Evolutionary conservation across 139 green algal species (phyloP), one percentile per base, ranked within the genome.

Genomic region (Pleodorina starrii): DNA sequence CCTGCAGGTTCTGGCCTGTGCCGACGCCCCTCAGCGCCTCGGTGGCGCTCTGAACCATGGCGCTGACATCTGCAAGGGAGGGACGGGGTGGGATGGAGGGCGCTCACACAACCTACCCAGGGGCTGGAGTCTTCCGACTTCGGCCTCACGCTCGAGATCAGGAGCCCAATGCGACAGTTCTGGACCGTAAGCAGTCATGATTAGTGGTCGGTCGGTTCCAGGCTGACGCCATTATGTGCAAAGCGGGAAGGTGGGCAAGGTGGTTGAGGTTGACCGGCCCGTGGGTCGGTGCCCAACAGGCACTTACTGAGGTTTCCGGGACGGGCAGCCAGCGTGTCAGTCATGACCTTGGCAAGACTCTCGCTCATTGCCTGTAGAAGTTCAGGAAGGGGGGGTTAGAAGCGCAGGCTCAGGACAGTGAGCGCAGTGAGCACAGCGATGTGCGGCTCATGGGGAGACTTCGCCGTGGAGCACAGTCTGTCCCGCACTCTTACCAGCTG

Each of bases 1-100:
- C 51, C 77, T 85, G 51, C 19, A 85, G 7, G 50, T 85, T 85
- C 78, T 85, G 38, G 23, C 78, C 78, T 35, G 54, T 73, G 54
- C 59, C 59, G 29, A 86, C 5, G 25, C 46, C 63, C 12, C 42
- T 7, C 1, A 87, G 16, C 21, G 46, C 44, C 35, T 87, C 81
- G 32, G 43, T 36, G 29, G 81, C 60, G 59, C 40, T 77, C 60
- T 87, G 81, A 5, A 73, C 60, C 81, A 87, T 87, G 42, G 54
- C 21, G 5, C 6, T 36, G 27, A 40, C 23, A 35, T 40, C 36
- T 43, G 80, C 29, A 35, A n/a, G n/a, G n/a, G n/a, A n/a, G n/a
- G n/a, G n/a, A n/a, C n/a, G n/a, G n/a, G n/a, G n/a, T n/a, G n/a
- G n/a, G n/a, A n/a, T n/a, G n/a, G n/a, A n/a, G n/a, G n/a, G n/a